Conservation (phyloP, 2,329 filamentous ascomycete genomes). For the Sporothrix euskadiensis region DNA sequence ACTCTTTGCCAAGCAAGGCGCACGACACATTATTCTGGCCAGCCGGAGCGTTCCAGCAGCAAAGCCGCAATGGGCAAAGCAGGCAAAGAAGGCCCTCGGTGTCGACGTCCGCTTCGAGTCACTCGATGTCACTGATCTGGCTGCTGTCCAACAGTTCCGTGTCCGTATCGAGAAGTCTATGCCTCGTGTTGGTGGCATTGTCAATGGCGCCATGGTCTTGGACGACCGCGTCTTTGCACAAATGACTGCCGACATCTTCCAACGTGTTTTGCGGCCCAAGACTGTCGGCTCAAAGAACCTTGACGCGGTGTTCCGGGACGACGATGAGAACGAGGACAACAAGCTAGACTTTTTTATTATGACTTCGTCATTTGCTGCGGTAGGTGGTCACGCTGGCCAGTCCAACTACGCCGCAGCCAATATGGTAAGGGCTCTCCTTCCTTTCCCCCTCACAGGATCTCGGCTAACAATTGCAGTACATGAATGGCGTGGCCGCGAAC, state of each 20-base stretch:
- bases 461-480: constrained; percentile 38
- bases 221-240: constrained; percentile 47
- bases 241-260: constrained; percentile 44
- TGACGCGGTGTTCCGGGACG: constrained; percentile 39
- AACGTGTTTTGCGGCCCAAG: constrained; percentile 46
- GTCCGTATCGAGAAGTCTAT: constrained; percentile 31
- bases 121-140: constrained; percentile 38
- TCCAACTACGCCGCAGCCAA: constrained; percentile 50
- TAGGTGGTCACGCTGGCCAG: constrained; percentile 48
- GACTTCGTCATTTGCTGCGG: constrained; percentile 49
- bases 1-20: constrained; percentile 43
- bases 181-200: constrained; percentile 43
- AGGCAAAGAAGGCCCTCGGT: constrained; percentile 35
- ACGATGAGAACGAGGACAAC: constrained; percentile 22
- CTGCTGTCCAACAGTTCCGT: constrained; percentile 38
- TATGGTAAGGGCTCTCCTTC: constrained; percentile 36
- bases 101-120: constrained; percentile 35
- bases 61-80: constrained; percentile 39
- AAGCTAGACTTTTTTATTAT: constrained; percentile 50
- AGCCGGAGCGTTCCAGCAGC: constrained; percentile 42
- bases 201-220: constrained; percentile 50
- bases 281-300: constrained; percentile 45
- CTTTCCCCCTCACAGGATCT: background rate
- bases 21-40: constrained; percentile 43
- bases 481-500: constrained; percentile 46